phyloP scores from a whole-genome alignment of 371 early-diverging fungal genomes.

The Parasitella parasitica region DNA sequence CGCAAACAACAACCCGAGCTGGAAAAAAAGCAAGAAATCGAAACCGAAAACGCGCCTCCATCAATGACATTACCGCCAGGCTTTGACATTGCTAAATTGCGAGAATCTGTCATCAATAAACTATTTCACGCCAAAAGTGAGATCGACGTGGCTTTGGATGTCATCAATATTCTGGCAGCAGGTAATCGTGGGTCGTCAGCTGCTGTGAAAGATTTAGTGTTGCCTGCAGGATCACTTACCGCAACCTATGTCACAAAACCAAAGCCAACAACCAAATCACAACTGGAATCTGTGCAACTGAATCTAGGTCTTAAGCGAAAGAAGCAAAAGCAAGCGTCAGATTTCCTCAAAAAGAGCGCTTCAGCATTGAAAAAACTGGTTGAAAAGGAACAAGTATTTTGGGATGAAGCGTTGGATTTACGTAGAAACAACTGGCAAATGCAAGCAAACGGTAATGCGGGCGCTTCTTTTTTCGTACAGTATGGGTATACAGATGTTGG shows the following conservation, averaged over 20 bases:
- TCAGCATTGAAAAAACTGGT: slow-evolving; percentile 48
- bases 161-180: slow-evolving; percentile 66
- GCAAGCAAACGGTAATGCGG: slow-evolving; percentile 42
- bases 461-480: slow-evolving; percentile 43
- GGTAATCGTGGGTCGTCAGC: slow-evolving; percentile 39
- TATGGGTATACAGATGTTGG: slow-evolving; percentile 59
- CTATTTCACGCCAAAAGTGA: slow-evolving; percentile 68
- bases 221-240: slow-evolving; percentile 55
- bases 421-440: slow-evolving; percentile 69
- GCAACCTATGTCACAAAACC: slow-evolving; percentile 58
- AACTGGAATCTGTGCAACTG: slow-evolving; percentile 58
- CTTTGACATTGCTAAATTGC: slow-evolving; percentile 37
- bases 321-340: slow-evolving; percentile 64
- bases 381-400: slow-evolving; percentile 63
- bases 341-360: slow-evolving; percentile 57
- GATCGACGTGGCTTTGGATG: slow-evolving; percentile 72
- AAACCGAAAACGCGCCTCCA: not conserved
- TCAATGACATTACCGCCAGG: slow-evolving; percentile 16
- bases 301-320: slow-evolving; percentile 69
- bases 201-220: slow-evolving; percentile 31
- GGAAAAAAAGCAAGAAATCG: not conserved
- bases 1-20: slow-evolving; percentile 3
- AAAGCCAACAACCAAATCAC: slow-evolving; percentile 44
- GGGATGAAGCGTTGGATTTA: slow-evolving; percentile 66
- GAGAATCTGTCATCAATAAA: slow-evolving; percentile 47